Evolutionary conservation across 257 asterid genomes (phyloP), one percentile per base, ranked within the genome.

Genomic region (Dorcoceras hygrometricum): DNA sequence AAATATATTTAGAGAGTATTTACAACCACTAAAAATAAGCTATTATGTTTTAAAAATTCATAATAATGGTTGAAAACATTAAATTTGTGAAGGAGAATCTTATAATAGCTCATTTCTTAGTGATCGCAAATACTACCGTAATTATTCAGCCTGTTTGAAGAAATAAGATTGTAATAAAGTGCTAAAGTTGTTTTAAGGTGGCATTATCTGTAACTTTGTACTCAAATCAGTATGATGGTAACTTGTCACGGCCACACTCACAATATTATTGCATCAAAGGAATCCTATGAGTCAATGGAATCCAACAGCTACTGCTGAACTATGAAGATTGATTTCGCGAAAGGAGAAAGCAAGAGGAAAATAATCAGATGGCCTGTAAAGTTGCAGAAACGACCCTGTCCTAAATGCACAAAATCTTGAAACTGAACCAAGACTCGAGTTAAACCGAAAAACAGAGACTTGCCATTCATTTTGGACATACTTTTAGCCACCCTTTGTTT

Each of bases 381-480:
- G 39, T 32, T 32, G 39, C 39, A 6, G 12, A 32, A 32, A 32
- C 10, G 8, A 32, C 39, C 39, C 8, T 2, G 48, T 36, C 48
- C 48, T 36, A 36, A 36, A 11, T 11, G 48, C 48, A 36, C 48
- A 36, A 36, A 12, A 10, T 36, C 18, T 36, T 36, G 18, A 36
- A n/a, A 36, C 18, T 2, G 18, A 36, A 36, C 48, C 48, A 10
- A 36, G 48, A 34, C 14, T 34, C 43, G 20, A 55, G 54, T 57
- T 67, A 8, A 54, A 36, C 12, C 18, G 32, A 22, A 24, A 10
- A 18, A 62, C 31, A 3, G 48, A 62, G 12, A 28, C 51, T 72
- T 8, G 85, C 96, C 89, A 4, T 91, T 84, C 96, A 89, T 82
- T 78, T 77, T 87, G 43, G 91, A 63, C 85, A 91, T 82, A 25